These are phyloP conservation scores for Chlorociboria aeruginascens DNA, from an alignment of 495 filamentous ascomycete genomes.

Conservation along the genomic window DNA sequence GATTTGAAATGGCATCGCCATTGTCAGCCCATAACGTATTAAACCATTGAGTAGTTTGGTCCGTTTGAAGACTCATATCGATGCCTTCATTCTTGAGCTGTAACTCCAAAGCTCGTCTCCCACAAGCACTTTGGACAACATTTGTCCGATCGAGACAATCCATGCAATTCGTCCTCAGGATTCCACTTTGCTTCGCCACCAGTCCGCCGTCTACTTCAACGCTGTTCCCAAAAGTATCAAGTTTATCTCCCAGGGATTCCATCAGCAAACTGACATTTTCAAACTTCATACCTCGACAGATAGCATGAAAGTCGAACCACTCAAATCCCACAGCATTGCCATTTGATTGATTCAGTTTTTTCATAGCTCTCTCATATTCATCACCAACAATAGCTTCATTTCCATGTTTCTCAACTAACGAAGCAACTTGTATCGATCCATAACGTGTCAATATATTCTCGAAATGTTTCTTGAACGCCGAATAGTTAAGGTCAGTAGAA, in stretches of 20 bases:
- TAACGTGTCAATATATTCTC: constrained; percentile 50
- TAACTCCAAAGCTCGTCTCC: constrained; percentile 58
- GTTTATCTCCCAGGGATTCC: constrained; percentile 46
- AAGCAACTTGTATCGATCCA: constrained; percentile 66
- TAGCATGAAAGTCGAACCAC: constrained; percentile 93
- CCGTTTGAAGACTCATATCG: constrained; percentile 51
- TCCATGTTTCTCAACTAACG: constrained; percentile 75
- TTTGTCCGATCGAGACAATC: constrained; percentile 93
- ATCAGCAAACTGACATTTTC: constrained; percentile 79
- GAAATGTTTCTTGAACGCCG: constrained; percentile 73
- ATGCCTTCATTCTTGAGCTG: constrained; percentile 68
- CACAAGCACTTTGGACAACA: constrained; percentile 82
- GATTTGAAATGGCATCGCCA: constrained; percentile 61
- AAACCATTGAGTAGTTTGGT: constrained; percentile 77
- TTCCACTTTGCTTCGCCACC: constrained; percentile 49
- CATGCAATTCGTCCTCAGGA: constrained; percentile 92
- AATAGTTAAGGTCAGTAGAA: constrained; percentile 59
- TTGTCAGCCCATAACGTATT: constrained; percentile 95
- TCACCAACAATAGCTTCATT: constrained; percentile 68
- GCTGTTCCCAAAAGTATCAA: constrained; percentile 55
- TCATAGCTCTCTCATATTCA: constrained; percentile 55
- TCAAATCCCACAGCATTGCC: constrained; percentile 52
- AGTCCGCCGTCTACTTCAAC: constrained; percentile 39
- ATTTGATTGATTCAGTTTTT: constrained; percentile 50
- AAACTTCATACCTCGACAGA: constrained; percentile 92